phyloP scores from a whole-genome alignment of 192 early-diverging fungal genomes.

The Mortierella alpina region DNA sequence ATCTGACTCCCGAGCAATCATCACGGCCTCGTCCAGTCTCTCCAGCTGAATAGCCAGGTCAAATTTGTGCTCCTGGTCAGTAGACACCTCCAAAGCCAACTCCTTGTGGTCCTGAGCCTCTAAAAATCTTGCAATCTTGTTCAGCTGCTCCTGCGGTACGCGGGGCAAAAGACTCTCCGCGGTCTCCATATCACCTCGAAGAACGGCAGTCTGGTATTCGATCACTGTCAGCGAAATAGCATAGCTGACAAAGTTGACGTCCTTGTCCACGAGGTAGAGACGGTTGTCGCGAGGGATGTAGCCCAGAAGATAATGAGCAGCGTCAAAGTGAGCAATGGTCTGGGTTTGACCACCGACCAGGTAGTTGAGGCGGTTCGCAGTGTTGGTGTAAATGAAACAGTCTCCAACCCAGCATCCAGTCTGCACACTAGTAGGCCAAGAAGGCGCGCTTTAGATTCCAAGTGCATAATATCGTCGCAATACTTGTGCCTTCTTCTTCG shows the following conservation, averaged over 20 bases:
- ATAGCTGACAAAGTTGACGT: conserved; percentile 91
- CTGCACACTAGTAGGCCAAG: conserved; percentile 72
- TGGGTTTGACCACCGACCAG: conserved; percentile 95
- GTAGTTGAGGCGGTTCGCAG: conserved; percentile 93
- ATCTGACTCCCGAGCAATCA: conserved; percentile 87
- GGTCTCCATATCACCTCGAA: conserved; percentile 90
- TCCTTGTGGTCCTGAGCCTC: conserved; percentile 94
- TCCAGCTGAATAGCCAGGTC: conserved; percentile 93
- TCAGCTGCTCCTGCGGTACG: conserved; percentile 89
- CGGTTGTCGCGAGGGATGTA: conserved; percentile 96
- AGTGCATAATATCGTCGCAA: not conserved
- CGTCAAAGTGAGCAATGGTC: conserved; percentile 97
- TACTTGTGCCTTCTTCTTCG: not conserved
- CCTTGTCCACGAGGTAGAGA: conserved; percentile 95
- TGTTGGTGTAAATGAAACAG: conserved; percentile 98
- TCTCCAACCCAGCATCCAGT: conserved; percentile 99
- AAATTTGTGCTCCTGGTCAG: conserved; percentile 95
- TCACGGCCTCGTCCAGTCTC: conserved; percentile 85
- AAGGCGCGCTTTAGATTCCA: no score
- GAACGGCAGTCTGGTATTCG: conserved; percentile 97
- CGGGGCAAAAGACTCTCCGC: conserved; percentile 85
- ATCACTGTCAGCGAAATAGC: conserved; percentile 92
- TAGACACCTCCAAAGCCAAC: conserved; percentile 92
- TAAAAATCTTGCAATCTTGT: conserved; percentile 94
- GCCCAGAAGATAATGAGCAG: conserved; percentile 89